Evolutionary conservation across 2,329 filamentous ascomycete genomes (phyloP), one percentile per base, ranked within the genome.

Genomic region (Atkinsonella hypoxylon): DNA sequence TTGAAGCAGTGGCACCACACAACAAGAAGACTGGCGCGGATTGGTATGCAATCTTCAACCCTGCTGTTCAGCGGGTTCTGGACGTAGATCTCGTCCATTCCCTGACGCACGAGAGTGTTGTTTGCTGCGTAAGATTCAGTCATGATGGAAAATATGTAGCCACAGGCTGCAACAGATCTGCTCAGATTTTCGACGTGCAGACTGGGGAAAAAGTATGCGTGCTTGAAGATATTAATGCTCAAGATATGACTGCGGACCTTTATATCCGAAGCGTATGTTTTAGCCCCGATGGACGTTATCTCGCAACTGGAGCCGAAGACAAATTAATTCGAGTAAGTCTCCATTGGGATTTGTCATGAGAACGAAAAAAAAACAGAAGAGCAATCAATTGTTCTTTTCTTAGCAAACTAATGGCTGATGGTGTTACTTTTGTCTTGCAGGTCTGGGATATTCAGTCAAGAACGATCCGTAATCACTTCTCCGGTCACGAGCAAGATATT

Each of bases 221-320:
- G 53, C 75, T 97, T 34, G 89, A 95, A 67, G 93, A 98, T 61
- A 86, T 91, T 59, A 85, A 78, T 44, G 87, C 89, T 44, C 58
- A 61, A 10, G 89, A 94, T 58, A 83, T 90, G 59, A 84, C 87
- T 50, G 90, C 91, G 30, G 93, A 98, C 69, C 75, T 98, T 32
- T 98, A 97, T 68, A 98, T 98, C 60, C 78, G 93, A 60, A 97
- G 91, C 62, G 93, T 98, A 50, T 98, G 93, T 76, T 98, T 98
- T 76, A 97, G 91, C 64, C 93, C 93, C 12, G 90, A 97, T 66
- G 91, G 93, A 54, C 85, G 86, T 62, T 95, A 89, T 61, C 79
- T 98, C 34, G 93, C 93, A 4, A 98, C 93, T 15, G 93, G 93
- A 64, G 93, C 93, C 2, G 93, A 98, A 67, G 93, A 98, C 70